Percentiles rank a stretch among this genome's conserved stretches.
These are phyloP conservation scores for Polytrichum formosum DNA, from an alignment of 225 moss, liverwort and hornwort genomes.

Conservation along the genomic window DNA sequence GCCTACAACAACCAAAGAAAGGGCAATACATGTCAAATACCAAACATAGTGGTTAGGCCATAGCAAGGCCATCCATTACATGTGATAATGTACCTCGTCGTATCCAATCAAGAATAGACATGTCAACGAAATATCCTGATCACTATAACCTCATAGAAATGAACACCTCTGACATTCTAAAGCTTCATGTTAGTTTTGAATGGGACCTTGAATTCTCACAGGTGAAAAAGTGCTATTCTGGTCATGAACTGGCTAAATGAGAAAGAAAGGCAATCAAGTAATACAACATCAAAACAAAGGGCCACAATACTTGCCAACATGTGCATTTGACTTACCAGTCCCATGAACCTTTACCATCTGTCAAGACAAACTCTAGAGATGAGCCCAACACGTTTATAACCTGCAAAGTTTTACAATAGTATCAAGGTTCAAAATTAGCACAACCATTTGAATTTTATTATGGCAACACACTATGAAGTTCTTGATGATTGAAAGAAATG, in stretches of 20 bases:
- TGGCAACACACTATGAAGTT: too few relatives aligned
- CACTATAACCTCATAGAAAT: too few relatives aligned
- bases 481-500: background rate
- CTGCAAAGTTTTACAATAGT: conserved; percentile 27
- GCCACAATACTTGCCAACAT: background rate
- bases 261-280: background rate
- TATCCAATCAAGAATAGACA: too few relatives aligned
- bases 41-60: too few relatives aligned
- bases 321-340: conserved; percentile 45
- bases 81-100: too few relatives aligned
- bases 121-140: too few relatives aligned
- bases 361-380: conserved; percentile 66
- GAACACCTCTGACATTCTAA: background rate
- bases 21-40: too few relatives aligned
- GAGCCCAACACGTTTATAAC: conserved; percentile 51
- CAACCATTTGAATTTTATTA: too few relatives aligned
- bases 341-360: conserved; percentile 72
- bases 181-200: background rate
- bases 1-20: too few relatives aligned
- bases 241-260: background rate
- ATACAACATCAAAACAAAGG: background rate
- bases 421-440: conserved; percentile 3
- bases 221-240: background rate
- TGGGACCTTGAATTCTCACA: background rate
- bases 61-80: too few relatives aligned